Evolutionary conservation across 495 filamentous ascomycete genomes (phyloP).

Genomic region (Neurospora hispaniola): DNA sequence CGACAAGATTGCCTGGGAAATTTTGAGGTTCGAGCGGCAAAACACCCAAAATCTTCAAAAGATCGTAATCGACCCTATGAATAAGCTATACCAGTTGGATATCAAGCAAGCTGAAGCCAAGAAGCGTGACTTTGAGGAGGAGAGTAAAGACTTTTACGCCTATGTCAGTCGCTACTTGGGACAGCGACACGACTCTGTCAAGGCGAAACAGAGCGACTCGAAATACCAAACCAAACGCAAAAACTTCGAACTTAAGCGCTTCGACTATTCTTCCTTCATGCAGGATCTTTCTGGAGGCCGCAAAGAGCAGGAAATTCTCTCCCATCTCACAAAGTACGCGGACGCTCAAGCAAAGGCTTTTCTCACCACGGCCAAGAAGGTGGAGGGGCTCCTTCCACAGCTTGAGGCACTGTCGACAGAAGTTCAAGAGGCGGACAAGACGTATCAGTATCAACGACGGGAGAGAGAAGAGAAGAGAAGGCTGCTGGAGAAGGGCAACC

Average conservation of each 20-base stretch:
- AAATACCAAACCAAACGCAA: constrained; percentile 93
- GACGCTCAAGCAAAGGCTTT: constrained; percentile 82
- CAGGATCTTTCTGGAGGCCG: constrained; percentile 94
- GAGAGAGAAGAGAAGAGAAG: constrained; percentile 91
- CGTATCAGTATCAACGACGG: constrained; percentile 85
- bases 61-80: constrained; percentile 87
- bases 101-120: constrained; percentile 97
- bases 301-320: constrained; percentile 95
- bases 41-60: constrained; percentile 79
- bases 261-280: constrained; percentile 99
- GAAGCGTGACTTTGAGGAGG: constrained; percentile 96
- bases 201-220: constrained; percentile 95
- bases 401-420: constrained; percentile 85
- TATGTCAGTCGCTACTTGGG: constrained; percentile 92
- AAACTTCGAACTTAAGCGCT: constrained; percentile 92
- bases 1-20: constrained; percentile 89
- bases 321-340: constrained; percentile 89
- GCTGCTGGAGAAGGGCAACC: constrained; percentile 78
- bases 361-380: constrained; percentile 69
- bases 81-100: constrained; percentile 83
- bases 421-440: constrained; percentile 85
- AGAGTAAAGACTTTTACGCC: constrained; percentile 93
- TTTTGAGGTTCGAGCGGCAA: constrained; percentile 72
- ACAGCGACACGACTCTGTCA: constrained; percentile 87
- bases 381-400: constrained; percentile 81